phyloP scores from a whole-genome alignment of 495 filamentous ascomycete genomes.

The Geopyxis carbonaria region DNA sequence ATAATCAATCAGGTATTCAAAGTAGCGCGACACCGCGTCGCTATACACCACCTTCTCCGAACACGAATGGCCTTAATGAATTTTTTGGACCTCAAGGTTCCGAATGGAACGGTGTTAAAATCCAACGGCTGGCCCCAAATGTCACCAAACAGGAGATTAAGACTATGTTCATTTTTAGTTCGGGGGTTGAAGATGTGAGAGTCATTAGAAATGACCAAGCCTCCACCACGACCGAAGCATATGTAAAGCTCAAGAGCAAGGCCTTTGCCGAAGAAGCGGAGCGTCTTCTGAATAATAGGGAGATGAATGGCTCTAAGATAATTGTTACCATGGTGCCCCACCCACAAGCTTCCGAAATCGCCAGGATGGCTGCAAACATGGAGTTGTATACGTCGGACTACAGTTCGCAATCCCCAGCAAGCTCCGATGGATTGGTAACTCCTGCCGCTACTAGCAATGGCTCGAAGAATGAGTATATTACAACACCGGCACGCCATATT shows the following conservation, averaged over 20 bases:
- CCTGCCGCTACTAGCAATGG: slow-evolving; percentile 1
- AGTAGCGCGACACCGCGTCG: slow-evolving; percentile 6
- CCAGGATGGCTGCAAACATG: slow-evolving; percentile 2
- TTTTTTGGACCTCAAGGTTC: slow-evolving; percentile 4
- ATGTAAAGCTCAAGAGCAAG: slow-evolving; percentile 4
- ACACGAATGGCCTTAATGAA: slow-evolving; percentile 2
- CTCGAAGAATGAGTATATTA: slow-evolving; percentile 5
- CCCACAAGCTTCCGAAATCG: slow-evolving; percentile 1
- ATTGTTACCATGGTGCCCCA: slow-evolving; percentile 1
- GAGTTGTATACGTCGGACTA: slow-evolving; percentile 3
- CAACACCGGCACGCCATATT: background rate
- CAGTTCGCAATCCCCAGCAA: slow-evolving; percentile 3
- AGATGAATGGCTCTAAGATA: slow-evolving; percentile 4
- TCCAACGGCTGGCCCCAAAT: slow-evolving; percentile 2
- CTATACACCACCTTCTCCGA: slow-evolving; percentile 5
- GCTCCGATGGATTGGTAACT: slow-evolving; percentile 5
- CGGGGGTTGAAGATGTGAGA: slow-evolving; percentile 4
- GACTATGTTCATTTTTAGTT: slow-evolving; percentile 6
- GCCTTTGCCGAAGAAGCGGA: slow-evolving; percentile 5
- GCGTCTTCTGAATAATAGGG: slow-evolving; percentile 4
- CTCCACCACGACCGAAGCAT: background rate
- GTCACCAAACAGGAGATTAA: slow-evolving; percentile 5
- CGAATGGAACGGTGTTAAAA: slow-evolving; percentile 6
- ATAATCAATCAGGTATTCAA: slow-evolving; percentile 17
- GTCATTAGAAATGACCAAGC: slow-evolving; percentile 2